phyloP scores from a whole-genome alignment of 2,329 filamentous ascomycete genomes.

The Sporothrix brasiliensis region DNA sequence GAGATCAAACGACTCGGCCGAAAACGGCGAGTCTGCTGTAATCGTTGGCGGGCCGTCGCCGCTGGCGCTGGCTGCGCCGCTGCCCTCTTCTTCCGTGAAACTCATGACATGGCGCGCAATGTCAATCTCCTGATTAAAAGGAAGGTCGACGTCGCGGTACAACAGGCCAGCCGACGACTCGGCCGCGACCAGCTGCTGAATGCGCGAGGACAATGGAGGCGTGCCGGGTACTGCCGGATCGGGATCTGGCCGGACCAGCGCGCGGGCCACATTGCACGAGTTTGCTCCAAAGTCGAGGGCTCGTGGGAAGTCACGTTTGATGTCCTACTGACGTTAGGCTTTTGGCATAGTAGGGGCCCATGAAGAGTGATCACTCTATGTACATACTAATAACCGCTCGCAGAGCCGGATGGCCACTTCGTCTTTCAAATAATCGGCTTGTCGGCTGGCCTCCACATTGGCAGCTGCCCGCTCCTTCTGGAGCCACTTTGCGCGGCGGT shows the following conservation, averaged over 20 bases:
- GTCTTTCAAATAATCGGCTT: constrained; percentile 90
- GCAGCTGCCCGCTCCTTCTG: constrained; percentile 85
- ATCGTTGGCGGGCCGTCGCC: not conserved
- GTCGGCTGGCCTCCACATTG: constrained; percentile 70
- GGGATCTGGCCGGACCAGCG: constrained; percentile 71
- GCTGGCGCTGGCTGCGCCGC: not conserved
- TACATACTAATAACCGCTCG: constrained; percentile 73
- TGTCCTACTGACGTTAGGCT: constrained; percentile 62
- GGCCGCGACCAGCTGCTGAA: constrained; percentile 75
- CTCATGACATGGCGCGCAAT: constrained; percentile 76
- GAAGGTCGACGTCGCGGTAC: constrained; percentile 73
- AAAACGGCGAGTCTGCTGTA: constrained; percentile 47
- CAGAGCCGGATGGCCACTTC: constrained; percentile 84
- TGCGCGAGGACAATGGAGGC: constrained; percentile 69
- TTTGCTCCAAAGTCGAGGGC: constrained; percentile 94
- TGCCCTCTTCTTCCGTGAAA: constrained; percentile 57
- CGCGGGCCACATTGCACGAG: constrained; percentile 88
- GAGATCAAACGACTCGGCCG: constrained; percentile 78
- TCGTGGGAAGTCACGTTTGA: constrained; percentile 81
- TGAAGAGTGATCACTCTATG: not conserved
- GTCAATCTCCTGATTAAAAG: constrained; percentile 73
- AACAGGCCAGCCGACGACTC: constrained; percentile 80
- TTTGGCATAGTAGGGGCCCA: not conserved
- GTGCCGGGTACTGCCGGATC: constrained; percentile 62
- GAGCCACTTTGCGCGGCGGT: constrained; percentile 80